Conservation (phyloP, 2,329 filamentous ascomycete species). For the Trichoderma pleuroti region DNA sequence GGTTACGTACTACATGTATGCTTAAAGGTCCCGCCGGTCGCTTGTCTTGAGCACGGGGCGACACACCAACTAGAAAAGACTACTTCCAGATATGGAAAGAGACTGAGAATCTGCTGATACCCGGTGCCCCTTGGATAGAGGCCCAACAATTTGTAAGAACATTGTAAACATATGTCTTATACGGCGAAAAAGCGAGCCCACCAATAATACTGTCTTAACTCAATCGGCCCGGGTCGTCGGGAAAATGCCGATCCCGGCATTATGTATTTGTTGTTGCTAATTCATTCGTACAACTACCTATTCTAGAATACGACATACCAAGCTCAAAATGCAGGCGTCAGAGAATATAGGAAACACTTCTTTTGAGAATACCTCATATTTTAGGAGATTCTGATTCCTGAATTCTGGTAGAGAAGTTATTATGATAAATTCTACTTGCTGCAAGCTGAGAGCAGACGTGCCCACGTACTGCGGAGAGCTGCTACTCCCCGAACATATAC, state of each 20-base stretch:
- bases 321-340: background rate
- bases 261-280: background rate
- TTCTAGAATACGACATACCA: background rate
- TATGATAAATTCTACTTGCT: background rate
- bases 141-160: background rate
- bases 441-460: background rate
- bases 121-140: background rate
- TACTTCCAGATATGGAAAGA: background rate
- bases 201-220: background rate
- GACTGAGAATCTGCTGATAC: background rate
- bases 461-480: background rate
- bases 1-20: background rate
- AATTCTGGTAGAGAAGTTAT: background rate
- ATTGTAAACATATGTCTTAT: background rate
- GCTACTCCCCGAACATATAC: background rate
- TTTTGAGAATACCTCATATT: background rate
- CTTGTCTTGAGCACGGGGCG: background rate
- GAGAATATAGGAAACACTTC: background rate
- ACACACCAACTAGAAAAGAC: background rate
- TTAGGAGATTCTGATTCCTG: background rate
- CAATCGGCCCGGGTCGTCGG: constrained; percentile 3
- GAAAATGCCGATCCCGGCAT: background rate
- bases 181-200: background rate
- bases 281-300: background rate
- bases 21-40: background rate